Base-by-base conservation (phyloP, 176 grass and related monocot genomes). In the sorghum (Sorghum bicolor) region DNA sequence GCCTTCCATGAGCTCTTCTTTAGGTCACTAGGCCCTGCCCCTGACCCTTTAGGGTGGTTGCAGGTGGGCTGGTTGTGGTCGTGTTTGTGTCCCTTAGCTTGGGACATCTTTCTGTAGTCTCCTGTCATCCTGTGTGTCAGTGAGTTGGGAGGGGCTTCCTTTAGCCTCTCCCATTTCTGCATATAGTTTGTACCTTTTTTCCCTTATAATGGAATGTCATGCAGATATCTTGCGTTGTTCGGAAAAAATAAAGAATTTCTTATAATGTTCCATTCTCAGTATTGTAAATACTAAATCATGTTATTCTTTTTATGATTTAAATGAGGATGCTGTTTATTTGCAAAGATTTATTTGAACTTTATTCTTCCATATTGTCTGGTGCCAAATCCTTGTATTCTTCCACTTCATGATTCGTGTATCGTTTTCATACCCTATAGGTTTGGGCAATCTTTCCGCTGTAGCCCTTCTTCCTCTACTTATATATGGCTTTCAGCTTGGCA, bases 391-490 rank as follows among this genome's bases (percentile, higher is more conserved):
- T 81, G 39, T 60, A 8, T 77, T 70, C 31, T 76, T 69, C 24
- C 8, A 52, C 48, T 75, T 76, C 28, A 71, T 85, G 65, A 85
- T 79, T 26, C 22, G 0, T 63, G 29, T 79, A 75, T 44, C 19
- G 45, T 82, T 53, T 85, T 61, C n/a, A 63, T 72, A 83, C 48
- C 12, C 38, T 78, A 11, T 68, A 93, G 92, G 86, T 85, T 79
- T 87, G 65, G 92, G 92, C 34, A 90, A 93, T 85, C 75, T 82
- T 83, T 86, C 88, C 20, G 89, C 86, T 24, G 86, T 88, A 53
- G 80, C 57, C 24, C 86, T 94, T 75, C 88, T 90, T 80, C 86
- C 92, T 60, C 70, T 94, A 73, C 84, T 94, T 86, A 88, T 94
- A 57, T 94, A 82, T 70, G 83, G 83, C 57, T 88, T 90, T 69